Percentiles rank a stretch among this genome's conserved stretches.
These are phyloP conservation scores for Ophiostoma sp. DNA, from an alignment of 2,329 filamentous ascomycete genomes.

Conservation along the genomic window DNA sequence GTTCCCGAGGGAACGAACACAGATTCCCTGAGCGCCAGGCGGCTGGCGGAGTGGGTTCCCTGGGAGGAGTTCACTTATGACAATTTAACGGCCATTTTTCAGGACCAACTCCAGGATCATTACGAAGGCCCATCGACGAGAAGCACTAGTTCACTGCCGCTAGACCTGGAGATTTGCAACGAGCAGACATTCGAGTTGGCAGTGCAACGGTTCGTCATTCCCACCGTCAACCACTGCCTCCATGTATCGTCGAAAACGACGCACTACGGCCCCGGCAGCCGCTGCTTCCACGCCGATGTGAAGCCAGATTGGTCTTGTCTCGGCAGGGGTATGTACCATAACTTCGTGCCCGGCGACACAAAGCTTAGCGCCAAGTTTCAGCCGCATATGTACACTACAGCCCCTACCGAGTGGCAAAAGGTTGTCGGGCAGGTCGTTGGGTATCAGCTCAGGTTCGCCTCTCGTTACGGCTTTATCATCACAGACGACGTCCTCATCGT, in stretches of 20 bases:
- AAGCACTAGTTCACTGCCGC: neutral
- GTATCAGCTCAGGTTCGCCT: neutral
- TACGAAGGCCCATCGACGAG: conserved; percentile 8
- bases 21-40: neutral
- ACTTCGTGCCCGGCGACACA: neutral
- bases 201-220: conserved; percentile 7
- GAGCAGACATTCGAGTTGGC: conserved; percentile 15
- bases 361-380: neutral
- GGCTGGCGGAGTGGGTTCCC: neutral
- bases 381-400: neutral
- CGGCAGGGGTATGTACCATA: neutral
- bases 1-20: neutral
- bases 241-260: neutral
- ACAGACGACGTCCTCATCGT: neutral
- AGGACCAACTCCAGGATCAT: neutral
- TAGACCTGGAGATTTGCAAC: conserved; percentile 9
- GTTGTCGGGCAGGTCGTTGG: neutral
- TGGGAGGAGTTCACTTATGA: conserved; percentile 1
- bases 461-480: neutral
- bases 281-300: neutral
- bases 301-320: conserved; percentile 15
- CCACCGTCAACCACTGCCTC: conserved; percentile 9
- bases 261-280: conserved; percentile 13
- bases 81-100: conserved; percentile 10
- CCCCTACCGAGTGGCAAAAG: neutral